A percentile compares a stretch with the other conserved stretches of the same genome.
Evolutionary conservation across 1,284 basidiomycete genomes (phyloP).

Genomic region (Rhodotorula sp.): DNA sequence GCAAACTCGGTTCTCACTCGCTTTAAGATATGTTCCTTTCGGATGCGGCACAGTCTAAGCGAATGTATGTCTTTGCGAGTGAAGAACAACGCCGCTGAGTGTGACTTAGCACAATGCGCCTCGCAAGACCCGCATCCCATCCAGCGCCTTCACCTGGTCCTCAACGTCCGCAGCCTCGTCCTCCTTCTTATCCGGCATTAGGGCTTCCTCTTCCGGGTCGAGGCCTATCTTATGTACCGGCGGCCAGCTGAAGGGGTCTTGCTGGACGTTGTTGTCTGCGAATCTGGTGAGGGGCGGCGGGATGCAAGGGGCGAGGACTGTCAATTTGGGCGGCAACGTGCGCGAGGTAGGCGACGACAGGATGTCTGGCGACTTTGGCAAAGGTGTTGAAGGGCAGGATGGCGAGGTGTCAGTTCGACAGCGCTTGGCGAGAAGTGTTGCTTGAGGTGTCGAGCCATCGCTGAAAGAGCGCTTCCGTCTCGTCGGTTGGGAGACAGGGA

Average conservation of each 20-base stretch:
- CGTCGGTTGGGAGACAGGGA: background rate
- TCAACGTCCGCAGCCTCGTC: background rate
- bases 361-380: background rate
- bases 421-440: too few species aligned
- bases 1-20: too few species aligned
- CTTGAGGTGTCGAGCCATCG: background rate
- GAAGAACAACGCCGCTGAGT: too few species aligned
- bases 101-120: background rate
- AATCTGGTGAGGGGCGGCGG: background rate
- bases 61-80: too few species aligned
- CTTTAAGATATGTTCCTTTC: too few species aligned
- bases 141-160: background rate
- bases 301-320: background rate
- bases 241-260: conserved; percentile 9
- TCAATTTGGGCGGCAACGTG: background rate
- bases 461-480: background rate
- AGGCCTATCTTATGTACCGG: background rate
- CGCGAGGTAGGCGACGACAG: background rate
- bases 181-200: conserved; percentile 1
- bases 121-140: background rate
- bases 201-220: background rate
- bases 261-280: background rate
- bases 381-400: background rate
- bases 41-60: too few species aligned
- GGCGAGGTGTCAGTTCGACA: background rate